Conservation (phyloP, 768 basidiomycete species). For the Saitozyma podzolica region DNA sequence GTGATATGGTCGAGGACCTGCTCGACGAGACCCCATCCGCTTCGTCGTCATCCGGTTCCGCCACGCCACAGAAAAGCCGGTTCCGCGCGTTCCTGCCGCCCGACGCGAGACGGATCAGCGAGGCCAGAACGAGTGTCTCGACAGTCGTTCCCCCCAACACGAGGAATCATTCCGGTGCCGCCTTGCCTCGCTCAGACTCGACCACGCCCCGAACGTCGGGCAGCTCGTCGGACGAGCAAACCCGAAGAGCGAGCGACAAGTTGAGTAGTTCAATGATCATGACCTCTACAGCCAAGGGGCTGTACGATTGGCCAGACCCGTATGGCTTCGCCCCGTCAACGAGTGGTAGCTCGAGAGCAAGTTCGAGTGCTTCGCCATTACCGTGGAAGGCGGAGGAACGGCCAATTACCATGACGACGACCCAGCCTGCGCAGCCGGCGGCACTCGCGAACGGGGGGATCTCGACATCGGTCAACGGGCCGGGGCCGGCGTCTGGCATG, state of each 20-base stretch:
- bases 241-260: too few species aligned
- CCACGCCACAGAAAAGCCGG: constrained; percentile 5
- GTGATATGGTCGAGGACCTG: constrained; percentile 18
- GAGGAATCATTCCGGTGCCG: too few species aligned
- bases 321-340: constrained; percentile 26
- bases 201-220: too few species aligned
- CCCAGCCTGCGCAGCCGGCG: not conserved
- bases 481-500: not conserved
- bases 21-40: constrained; percentile 2
- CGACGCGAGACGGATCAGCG: constrained; percentile 1
- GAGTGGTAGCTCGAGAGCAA: not conserved
- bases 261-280: not conserved
- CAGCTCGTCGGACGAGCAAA: too few species aligned
- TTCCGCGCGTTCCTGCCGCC: constrained; percentile 22
- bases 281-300: not conserved
- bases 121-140: constrained; percentile 6
- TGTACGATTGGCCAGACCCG: constrained; percentile 35
- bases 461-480: too few species aligned
- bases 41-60: constrained; percentile 6
- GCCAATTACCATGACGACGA: not conserved
- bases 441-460: not conserved
- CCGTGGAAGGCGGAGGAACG: not conserved
- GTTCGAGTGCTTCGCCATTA: constrained; percentile 1
- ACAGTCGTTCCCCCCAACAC: constrained; percentile 3
- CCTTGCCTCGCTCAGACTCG: too few species aligned